Base-by-base conservation (phyloP, 768 basidiomycete species). In the Galerina sulciceps region DNA sequence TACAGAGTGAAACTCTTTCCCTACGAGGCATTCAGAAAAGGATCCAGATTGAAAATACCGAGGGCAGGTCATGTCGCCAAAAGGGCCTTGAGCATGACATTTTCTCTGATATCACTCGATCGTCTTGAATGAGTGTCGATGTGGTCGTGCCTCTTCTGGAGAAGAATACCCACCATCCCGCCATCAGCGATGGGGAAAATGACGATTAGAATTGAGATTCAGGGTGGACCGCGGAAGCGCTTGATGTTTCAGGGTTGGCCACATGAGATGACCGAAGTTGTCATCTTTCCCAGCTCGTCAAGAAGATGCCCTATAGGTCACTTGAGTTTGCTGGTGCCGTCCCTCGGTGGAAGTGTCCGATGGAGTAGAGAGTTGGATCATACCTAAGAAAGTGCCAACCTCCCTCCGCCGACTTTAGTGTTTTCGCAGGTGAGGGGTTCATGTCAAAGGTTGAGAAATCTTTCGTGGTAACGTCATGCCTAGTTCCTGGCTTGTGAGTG, bases 181-280 rank as follows among this genome's bases (percentile, higher is more conserved):
- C 37, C 48, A 44, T 55, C 44, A 37, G 13, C 15, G 9, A 58
- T 52, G 49, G 34, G 23, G 23, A 35, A n/a, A 10, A 58, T 55
- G 54, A 58, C 36, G 38, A 53, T 20, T 44, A 13, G 20, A 22
- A 45, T 42, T 52, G 37, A 36, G 34, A 52, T 37, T 26, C 36
- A 50, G 49, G 44, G 41, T 51, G 57, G 57, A 36, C 35, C 48
- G 41, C 40, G 46, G 46, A 15, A 41, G 40, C 26, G 41, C 35
- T 45, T 37, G 26, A 42, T 52, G 50, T 58, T 51, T 58, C 57
- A 58, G 57, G 57, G 57, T 37, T 58, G 50, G 35, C 50, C 50
- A 52, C 57, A 58, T 58, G 57, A 58, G 57, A 52, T 58, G 47
- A 26, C 44, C 54, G 40, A 47, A 37, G 13, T 18, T 11, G 35